Base-by-base conservation (phyloP, 2,329 filamentous ascomycete species). In the Penicillium brasilianum region DNA sequence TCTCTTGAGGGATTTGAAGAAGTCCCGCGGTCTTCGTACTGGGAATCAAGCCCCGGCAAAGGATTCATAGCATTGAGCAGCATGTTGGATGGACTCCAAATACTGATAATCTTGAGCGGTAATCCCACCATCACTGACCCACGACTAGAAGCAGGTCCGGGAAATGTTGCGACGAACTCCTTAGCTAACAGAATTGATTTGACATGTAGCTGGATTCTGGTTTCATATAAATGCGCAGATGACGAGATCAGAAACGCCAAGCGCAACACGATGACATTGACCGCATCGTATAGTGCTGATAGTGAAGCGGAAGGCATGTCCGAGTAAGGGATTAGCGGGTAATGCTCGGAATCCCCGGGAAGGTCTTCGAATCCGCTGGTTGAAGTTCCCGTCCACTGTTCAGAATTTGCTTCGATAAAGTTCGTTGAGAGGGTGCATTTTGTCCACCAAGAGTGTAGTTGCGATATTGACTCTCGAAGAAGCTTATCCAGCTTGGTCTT, bases 221-320 rank as follows among this genome's bases (percentile, higher is more conserved):
- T 37, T 43, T 61, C 59, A 56, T 61, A 59, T 4, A 58, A 10
- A 25, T 39, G 32, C 13, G 51, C 55, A 41, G 14, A 39, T 7
- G 46, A 2, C 7, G 50, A 59, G 7, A 51, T 30, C 11, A 61
- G 39, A 16, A 25, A 48, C 2, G 46, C 22, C 11, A 61, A 39
- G 3, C 56, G 51, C 11, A 61, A 41, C 8, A 25, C 18, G 13
- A 59, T 46, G n/a, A 61, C 18, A 48, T 55, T 61, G 22, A 46
- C 55, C 3, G 55, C 51, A 34, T 61, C 55, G 22, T 58, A 61
- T 11, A 61, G 25, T 9, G 59, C 37, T 5, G 22, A 37, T 25
- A 61, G 39, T 14, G 59, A 52, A 51, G 59, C 59, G 18, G 55
- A 58, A 16, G 55, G 59, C 56, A 61, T 61, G 44, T 61, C 59